Evolutionary conservation across 2,329 filamentous ascomycete species (phyloP).

Genomic region (Sphaerulina musiva): DNA sequence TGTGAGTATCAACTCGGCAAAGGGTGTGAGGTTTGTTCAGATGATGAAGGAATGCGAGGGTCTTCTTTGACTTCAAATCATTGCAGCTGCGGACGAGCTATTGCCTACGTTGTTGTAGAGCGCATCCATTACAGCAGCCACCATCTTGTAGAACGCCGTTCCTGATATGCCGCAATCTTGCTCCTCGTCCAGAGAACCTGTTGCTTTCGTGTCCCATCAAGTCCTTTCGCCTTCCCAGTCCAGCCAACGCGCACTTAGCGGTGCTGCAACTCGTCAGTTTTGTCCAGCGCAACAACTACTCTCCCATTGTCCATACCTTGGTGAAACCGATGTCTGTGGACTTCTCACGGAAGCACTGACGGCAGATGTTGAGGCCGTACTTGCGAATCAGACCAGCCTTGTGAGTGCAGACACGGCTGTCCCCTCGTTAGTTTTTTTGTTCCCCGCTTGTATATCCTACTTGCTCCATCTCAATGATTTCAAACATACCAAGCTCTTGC

Average conservation of each 20-base stretch:
- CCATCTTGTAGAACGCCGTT: constrained; percentile 19
- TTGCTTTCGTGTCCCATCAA: constrained; percentile 7
- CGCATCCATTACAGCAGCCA: constrained; percentile 11
- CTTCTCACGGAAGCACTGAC: constrained; percentile 67
- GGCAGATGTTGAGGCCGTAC: constrained; percentile 86
- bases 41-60: neutral
- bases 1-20: neutral
- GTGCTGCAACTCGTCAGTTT: constrained; percentile 23
- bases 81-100: constrained; percentile 16
- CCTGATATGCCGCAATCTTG: constrained; percentile 19
- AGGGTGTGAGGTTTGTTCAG: neutral
- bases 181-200: constrained; percentile 8
- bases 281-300: constrained; percentile 7
- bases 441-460: constrained; percentile 14
- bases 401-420: constrained; percentile 83
- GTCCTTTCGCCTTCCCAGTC: constrained; percentile 10
- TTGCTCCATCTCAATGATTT: constrained; percentile 7
- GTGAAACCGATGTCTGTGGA: constrained; percentile 60
- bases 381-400: constrained; percentile 99
- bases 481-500: constrained; percentile 77
- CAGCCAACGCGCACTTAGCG: constrained; percentile 26
- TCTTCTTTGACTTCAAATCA: neutral
- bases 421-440: constrained; percentile 24
- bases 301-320: constrained; percentile 46
- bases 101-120: constrained; percentile 7